Percentiles rank a stretch among this genome's conserved stretches.
phyloP scores from a whole-genome alignment of 225 moss, liverwort and hornwort species.

The Sphagnum contortum region DNA sequence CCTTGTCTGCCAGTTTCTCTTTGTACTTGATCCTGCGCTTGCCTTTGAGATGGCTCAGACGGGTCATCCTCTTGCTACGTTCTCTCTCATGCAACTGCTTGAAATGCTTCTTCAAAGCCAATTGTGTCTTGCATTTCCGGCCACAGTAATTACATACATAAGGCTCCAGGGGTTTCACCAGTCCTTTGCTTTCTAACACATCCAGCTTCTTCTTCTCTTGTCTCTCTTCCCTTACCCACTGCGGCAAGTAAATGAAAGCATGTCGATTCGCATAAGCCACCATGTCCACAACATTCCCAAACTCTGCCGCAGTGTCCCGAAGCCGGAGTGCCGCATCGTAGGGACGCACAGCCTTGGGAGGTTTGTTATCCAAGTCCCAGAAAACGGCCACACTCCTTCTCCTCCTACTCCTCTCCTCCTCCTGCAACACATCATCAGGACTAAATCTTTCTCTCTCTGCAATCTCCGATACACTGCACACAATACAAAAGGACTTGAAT shows the following conservation, averaged over 20 bases:
- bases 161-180: constrained; percentile 42
- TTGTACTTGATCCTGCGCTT: constrained; percentile 46
- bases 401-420: neutral
- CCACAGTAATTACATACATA: constrained; percentile 80
- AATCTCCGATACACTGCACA: too few species aligned
- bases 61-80: constrained; percentile 61
- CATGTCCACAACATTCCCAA: constrained; percentile 83
- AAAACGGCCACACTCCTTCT: constrained; percentile 66
- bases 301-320: constrained; percentile 56
- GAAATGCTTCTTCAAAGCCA: constrained; percentile 80
- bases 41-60: constrained; percentile 55
- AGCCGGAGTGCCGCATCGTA: constrained; percentile 70
- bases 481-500: too few species aligned
- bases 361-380: constrained; percentile 94
- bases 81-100: constrained; percentile 91
- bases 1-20: constrained; percentile 54
- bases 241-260: constrained; percentile 69
- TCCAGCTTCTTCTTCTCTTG: constrained; percentile 58
- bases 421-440: too few species aligned
- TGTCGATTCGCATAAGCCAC: constrained; percentile 85
- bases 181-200: constrained; percentile 53
- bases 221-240: constrained; percentile 80
- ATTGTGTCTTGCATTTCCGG: constrained; percentile 48
- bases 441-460: too few species aligned
- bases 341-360: constrained; percentile 58